A percentile compares a stretch with the other conserved stretches of the same genome.
Evolutionary conservation across 2,329 filamentous ascomycete species (phyloP).

Genomic region (Plectosphaerella plurivora): DNA sequence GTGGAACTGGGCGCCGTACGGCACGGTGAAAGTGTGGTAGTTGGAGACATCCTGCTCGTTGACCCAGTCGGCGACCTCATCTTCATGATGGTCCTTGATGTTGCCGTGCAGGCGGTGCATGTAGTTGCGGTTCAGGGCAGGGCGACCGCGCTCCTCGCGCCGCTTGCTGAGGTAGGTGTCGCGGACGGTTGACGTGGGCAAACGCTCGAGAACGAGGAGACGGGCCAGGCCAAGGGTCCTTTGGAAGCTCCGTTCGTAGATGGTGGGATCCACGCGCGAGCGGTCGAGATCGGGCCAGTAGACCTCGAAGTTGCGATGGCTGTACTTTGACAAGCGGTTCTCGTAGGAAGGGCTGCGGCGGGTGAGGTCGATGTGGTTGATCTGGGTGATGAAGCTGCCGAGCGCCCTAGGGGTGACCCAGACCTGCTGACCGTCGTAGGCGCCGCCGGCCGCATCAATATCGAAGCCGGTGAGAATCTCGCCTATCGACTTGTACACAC

Average conservation of each 20-base stretch:
- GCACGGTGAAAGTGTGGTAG: conserved; percentile 74
- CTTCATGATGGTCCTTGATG: conserved; percentile 71
- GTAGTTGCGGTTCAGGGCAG: conserved; percentile 41
- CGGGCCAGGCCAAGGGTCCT: conserved; percentile 74
- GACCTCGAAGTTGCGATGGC: conserved; percentile 78
- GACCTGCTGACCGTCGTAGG: conserved; percentile 77
- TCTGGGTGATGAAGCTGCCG: conserved; percentile 75
- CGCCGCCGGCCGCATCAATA: conserved; percentile 77
- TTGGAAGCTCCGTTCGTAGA: conserved; percentile 77
- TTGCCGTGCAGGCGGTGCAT: conserved; percentile 54
- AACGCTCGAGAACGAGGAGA: conserved; percentile 72
- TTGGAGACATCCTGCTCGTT: conserved; percentile 71
- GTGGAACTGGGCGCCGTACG: conserved; percentile 58
- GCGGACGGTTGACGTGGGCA: conserved; percentile 65
- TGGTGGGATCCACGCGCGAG: conserved; percentile 75
- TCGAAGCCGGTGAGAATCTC: conserved; percentile 88
- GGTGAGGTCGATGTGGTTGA: conserved; percentile 74
- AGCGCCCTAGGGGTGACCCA: conserved; percentile 74
- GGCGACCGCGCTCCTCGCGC: conserved; percentile 67
- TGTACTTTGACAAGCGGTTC: conserved; percentile 81
- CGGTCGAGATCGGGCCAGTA: conserved; percentile 74
- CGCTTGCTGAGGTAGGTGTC: conserved; percentile 68
- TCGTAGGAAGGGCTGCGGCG: conserved; percentile 83
- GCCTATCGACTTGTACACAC: conserved; percentile 77
- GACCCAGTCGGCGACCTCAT: conserved; percentile 81